Percentiles rank a stretch among this genome's conserved stretches.
These are phyloP conservation scores for Yarrowia osloensis DNA, from an alignment of 805 yeast genomes.

Conservation along the genomic window DNA sequence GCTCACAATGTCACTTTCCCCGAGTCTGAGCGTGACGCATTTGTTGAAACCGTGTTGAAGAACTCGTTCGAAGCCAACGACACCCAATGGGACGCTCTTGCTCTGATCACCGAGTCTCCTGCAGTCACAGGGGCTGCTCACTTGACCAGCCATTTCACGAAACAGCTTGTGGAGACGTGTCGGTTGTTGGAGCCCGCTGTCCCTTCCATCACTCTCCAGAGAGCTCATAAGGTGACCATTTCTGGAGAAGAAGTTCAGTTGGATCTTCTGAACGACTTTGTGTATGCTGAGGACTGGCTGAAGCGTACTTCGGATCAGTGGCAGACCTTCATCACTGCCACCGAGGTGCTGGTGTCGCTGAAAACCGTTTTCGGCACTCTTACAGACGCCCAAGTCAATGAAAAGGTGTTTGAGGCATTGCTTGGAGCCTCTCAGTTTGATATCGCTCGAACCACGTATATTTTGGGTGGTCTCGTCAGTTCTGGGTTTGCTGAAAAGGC, in stretches of 20 bases:
- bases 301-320: slow-evolving; percentile 11
- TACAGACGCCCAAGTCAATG: slow-evolving; percentile 15
- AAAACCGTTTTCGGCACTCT: slow-evolving; percentile 28
- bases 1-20: not conserved
- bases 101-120: not conserved
- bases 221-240: slow-evolving; percentile 3
- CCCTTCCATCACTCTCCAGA: slow-evolving; percentile 5
- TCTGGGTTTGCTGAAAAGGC: slow-evolving; percentile 22
- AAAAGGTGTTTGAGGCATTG: slow-evolving; percentile 34
- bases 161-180: slow-evolving; percentile 19
- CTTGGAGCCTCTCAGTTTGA: slow-evolving; percentile 38
- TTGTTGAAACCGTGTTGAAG: not conserved
- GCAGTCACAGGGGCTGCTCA: not conserved
- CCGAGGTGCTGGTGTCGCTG: not conserved
- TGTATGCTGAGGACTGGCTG: slow-evolving; percentile 19
- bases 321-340: slow-evolving; percentile 12
- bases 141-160: slow-evolving; percentile 5
- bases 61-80: slow-evolving; percentile 15
- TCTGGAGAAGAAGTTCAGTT: not conserved
- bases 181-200: slow-evolving; percentile 22
- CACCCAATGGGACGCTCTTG: slow-evolving; percentile 20
- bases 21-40: not conserved
- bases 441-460: slow-evolving; percentile 33
- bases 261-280: not conserved
- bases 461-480: not conserved